Evolutionary conservation across 2,329 filamentous ascomycete species (phyloP), one percentile per base, ranked within the genome.

Genomic region (Escovopsis weberi): DNA sequence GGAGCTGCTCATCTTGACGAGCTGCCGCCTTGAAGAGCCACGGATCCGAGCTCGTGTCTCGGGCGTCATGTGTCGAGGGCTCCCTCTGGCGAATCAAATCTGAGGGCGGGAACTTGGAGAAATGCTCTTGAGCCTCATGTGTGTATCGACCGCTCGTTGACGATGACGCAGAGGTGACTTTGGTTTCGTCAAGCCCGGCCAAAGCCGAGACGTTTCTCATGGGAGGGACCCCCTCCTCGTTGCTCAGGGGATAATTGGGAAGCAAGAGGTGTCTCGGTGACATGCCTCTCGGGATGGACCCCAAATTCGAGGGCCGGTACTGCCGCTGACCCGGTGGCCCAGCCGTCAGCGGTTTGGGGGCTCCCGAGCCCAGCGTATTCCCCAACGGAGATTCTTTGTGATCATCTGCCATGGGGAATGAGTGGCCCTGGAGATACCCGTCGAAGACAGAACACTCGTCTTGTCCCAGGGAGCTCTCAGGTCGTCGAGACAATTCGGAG

Each of bases 311-410:
- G n/a, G 67, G 59, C 18, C 61, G 66, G 48, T 66, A 66, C 43
- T 70, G 68, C 36, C 71, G 66, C 45, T 69, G 67, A 18, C 72
- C 72, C 11, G 72, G 72, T 36, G 72, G 72, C 2, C 72, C 72
- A 26, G 72, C 72, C 18, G 68, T 74, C 48, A 75, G 51, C 9
- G 71, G 72, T 19, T 57, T 62, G n/a, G 70, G 72, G 15, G 61
- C 62, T 6, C 68, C 69, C 1, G 60, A 56, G 1, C 58, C 59
- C 26, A 52, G 55, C 3, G 59, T 4, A 23, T 23, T 23, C 23
- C 23, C 23, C 23, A 23, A 23, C 6, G 23, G 23, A 23, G 23
- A 23, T 23, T 23, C 23, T 23, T 23, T 23, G 23, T 23, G 23
- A 6, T 23, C 23, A 23, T 23, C 23, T 23, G 23, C 23, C 23